Conservation (phyloP, 1,139 yeast species). For the Dujonia santamariae region DNA sequence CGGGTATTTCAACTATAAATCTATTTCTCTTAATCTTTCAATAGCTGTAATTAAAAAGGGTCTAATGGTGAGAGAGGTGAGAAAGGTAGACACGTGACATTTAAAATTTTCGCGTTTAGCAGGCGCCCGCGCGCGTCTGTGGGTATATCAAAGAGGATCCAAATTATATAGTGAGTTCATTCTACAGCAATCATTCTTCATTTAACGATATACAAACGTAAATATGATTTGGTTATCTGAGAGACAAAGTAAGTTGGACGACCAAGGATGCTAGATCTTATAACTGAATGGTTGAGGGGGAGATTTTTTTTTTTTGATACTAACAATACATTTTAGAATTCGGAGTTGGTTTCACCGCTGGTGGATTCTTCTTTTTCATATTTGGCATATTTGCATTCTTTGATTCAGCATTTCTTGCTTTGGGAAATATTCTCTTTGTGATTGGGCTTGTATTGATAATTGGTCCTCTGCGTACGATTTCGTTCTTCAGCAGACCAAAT, state of each 20-base stretch:
- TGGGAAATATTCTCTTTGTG: constrained; percentile 82
- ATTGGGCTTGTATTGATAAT: constrained; percentile 82
- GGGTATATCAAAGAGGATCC: too few species aligned
- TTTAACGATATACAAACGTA: too few species aligned
- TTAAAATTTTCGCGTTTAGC: too few species aligned
- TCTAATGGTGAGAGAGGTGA: too few species aligned
- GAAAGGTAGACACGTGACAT: too few species aligned
- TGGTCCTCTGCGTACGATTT: constrained; percentile 80
- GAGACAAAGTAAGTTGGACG: constrained; percentile 61
- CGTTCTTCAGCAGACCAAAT: constrained; percentile 82
- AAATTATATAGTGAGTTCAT: too few species aligned
- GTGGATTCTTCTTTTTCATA: constrained; percentile 74
- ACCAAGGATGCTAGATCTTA: not conserved
- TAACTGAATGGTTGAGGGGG: constrained; percentile 3
- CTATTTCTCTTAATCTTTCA: too few species aligned
- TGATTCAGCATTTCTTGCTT: constrained; percentile 84
- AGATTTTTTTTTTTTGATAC: too few species aligned
- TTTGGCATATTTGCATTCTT: constrained; percentile 84
- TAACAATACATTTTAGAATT: constrained; percentile 50
- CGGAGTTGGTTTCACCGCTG: constrained; percentile 93
- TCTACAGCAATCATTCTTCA: too few species aligned
- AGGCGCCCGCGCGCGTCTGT: too few species aligned
- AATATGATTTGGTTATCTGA: constrained; percentile 75
- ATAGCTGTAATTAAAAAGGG: too few species aligned
- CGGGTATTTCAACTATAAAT: too few species aligned